Evolutionary conservation across 768 basidiomycete genomes (phyloP).

Genomic region (Leccinum disarticulatum): DNA sequence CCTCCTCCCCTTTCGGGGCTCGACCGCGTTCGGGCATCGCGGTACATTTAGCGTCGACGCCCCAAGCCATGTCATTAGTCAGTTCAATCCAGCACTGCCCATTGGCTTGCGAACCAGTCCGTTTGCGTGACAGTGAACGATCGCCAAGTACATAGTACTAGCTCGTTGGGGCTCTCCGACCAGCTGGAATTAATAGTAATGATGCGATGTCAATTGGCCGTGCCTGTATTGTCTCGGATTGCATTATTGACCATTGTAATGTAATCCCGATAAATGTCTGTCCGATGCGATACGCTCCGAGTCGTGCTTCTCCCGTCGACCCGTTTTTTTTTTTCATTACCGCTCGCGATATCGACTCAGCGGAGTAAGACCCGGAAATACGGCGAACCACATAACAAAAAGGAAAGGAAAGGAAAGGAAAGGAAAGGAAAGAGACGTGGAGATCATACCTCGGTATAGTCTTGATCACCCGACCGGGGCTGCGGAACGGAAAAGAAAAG

Average conservation of each 20-base stretch:
- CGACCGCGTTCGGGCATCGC: neutral
- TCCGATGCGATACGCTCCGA: neutral
- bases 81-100: neutral
- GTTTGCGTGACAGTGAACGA: neutral
- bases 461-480: neutral
- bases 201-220: neutral
- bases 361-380: neutral
- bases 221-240: neutral
- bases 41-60: neutral
- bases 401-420: neutral
- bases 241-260: neutral
- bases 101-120: neutral
- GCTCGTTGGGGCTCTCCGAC: neutral
- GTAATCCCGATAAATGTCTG: neutral
- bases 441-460: neutral
- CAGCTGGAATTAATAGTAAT: neutral
- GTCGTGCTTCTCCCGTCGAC: neutral
- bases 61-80: neutral
- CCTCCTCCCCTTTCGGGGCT: neutral
- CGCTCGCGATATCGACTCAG: neutral
- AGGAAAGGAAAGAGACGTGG: neutral
- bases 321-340: neutral
- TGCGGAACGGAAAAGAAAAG: neutral
- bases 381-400: neutral
- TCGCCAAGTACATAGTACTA: neutral